Evolutionary conservation across 176 grass and related monocot species (phyloP).

Genomic region (Phoenix dactylifera): DNA sequence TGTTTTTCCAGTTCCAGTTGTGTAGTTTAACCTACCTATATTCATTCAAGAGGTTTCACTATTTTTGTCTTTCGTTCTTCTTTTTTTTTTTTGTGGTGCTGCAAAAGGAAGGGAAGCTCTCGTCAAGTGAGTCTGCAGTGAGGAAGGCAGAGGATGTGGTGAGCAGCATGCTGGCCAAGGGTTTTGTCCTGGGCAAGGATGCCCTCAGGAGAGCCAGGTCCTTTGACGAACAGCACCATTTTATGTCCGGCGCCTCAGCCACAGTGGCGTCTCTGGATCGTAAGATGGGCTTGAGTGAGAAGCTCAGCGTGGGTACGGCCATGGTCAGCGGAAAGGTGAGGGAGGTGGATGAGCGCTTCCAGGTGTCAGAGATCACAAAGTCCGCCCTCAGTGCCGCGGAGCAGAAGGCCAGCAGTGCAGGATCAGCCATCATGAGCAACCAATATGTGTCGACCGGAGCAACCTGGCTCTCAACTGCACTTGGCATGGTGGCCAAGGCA

Average conservation of each 20-base stretch:
- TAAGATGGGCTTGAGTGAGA: constrained; percentile 22
- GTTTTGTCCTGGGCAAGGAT: constrained; percentile 42
- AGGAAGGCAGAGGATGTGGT: constrained; percentile 40
- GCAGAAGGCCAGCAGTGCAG: constrained; percentile 17
- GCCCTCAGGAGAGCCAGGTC: constrained; percentile 24
- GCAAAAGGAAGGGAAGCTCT: neutral
- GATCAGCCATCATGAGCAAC: constrained; percentile 20
- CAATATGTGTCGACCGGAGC: constrained; percentile 25
- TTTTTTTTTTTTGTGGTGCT: no score
- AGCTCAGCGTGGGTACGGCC: constrained; percentile 29
- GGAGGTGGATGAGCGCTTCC: constrained; percentile 27
- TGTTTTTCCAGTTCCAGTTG: no score
- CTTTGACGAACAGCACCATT: constrained; percentile 30
- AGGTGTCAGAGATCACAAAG: constrained; percentile 25
- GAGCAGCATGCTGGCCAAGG: constrained; percentile 31
- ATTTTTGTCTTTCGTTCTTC: no score
- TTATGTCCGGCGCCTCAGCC: constrained; percentile 25
- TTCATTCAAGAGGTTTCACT: no score
- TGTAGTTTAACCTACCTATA: no score
- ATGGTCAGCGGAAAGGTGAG: constrained; percentile 18
- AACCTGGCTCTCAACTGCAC: constrained; percentile 21
- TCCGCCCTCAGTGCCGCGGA: constrained; percentile 21
- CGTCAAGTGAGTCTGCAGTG: constrained; percentile 9
- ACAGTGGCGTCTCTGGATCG: constrained; percentile 32
- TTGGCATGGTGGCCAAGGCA: constrained; percentile 17